Evolutionary conservation across 2,329 filamentous ascomycete species (phyloP).

Genomic region (Didymella lethalis): DNA sequence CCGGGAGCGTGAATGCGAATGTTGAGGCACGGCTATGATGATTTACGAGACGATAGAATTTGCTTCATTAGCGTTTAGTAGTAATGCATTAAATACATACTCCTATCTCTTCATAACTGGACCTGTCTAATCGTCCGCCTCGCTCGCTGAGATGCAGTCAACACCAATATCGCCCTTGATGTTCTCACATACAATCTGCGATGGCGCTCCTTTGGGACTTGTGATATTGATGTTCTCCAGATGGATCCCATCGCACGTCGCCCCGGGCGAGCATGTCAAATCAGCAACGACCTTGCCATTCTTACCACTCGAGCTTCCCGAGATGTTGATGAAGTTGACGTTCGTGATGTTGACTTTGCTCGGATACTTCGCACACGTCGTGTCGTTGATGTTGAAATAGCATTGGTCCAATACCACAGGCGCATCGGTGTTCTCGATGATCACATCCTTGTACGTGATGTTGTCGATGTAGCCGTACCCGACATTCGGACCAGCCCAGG

Average conservation of each 20-base stretch:
- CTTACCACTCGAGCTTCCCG: conserved; percentile 64
- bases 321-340: conserved; percentile 66
- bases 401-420: conserved; percentile 68
- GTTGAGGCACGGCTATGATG: conserved; percentile 13
- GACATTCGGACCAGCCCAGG: conserved; percentile 65
- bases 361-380: conserved; percentile 62
- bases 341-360: conserved; percentile 67
- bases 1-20: conserved; percentile 11
- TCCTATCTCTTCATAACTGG: neutral
- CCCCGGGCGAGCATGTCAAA: conserved; percentile 64
- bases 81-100: conserved; percentile 16
- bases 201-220: conserved; percentile 56
- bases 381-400: conserved; percentile 66
- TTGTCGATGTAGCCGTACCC: conserved; percentile 70
- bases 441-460: conserved; percentile 69
- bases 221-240: conserved; percentile 64
- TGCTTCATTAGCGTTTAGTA: conserved; percentile 12
- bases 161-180: conserved; percentile 54
- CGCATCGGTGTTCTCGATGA: conserved; percentile 65
- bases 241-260: conserved; percentile 64
- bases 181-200: conserved; percentile 60
- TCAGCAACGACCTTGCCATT: conserved; percentile 63
- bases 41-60: neutral
- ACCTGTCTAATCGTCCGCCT: conserved; percentile 26
- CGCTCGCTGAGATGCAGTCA: conserved; percentile 49